Evolutionary conservation across 805 yeast species (phyloP), one percentile per base, ranked within the genome.

Genomic region (Sugiyamaella qingdaonensis): DNA sequence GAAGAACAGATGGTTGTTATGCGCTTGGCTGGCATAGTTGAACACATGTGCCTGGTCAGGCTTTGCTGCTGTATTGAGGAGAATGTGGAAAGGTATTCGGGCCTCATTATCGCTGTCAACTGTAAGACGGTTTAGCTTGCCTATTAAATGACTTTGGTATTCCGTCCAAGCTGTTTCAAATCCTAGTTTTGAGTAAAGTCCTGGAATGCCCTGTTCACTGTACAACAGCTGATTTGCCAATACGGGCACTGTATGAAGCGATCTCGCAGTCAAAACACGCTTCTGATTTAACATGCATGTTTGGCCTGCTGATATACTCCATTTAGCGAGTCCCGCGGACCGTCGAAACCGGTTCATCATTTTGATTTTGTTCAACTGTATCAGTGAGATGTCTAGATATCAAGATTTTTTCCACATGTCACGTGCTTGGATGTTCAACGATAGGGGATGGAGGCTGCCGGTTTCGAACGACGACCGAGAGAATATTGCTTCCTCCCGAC

Each of bases 11-110:
- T 92, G 99, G 73, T 94, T 94, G 72, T 90, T 91, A 73, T 87
- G 92, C 2, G 90, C 84, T 67, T 87, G 95, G 3, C 96, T 87
- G 2, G 98, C 97, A 64, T 78, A 81, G 71, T 91, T 94, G 76
- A 85, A 91, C n/a, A 80, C 69, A 52, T 80, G 79, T 33, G 90
- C 84, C 61, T 80, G 79, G 31, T 82, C 79, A 31, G 86, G 75
- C 57, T 81, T 79, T 62, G 79, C 78, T 2, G 90, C 85, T 0
- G 94, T 81, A 58, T 82, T 78, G 54, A 69, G 61, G 54, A 71
- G 67, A 51, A 88, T 80, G 56, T 86, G 86, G 67, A 85, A 81
- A 2, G 96, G 92, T 16, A 78, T 72, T 66, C 86, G 81, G 7
- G 86, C 78, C 68, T 89, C 97, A 66, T 83, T 78, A 52, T 82